These are phyloP conservation scores for Solanum chacoense DNA, from an alignment of 305 asterid species.

Conservation along the genomic window DNA sequence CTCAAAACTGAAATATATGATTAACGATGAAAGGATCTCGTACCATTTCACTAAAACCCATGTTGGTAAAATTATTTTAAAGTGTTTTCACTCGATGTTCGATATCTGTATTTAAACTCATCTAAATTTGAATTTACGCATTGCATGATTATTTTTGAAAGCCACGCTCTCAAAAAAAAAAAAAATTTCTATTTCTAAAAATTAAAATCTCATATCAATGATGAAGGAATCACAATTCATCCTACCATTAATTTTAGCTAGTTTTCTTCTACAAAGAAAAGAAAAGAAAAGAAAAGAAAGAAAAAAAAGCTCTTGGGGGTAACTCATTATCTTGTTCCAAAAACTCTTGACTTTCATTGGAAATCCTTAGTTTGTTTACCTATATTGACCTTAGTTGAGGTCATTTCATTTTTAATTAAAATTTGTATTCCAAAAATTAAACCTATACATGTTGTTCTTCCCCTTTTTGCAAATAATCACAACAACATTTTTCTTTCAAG, in stretches of 20 bases:
- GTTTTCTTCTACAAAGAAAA: background rate
- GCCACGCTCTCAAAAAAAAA: background rate
- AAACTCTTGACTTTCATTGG: background rate
- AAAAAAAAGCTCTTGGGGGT: background rate
- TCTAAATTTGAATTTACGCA: background rate
- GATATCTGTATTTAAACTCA: background rate
- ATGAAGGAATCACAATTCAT: background rate
- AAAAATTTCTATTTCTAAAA: background rate
- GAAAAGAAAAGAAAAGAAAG: background rate
- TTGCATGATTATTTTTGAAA: background rate
- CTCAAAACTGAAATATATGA: background rate
- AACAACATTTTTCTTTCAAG: background rate
- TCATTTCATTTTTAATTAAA: background rate
- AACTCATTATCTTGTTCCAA: background rate
- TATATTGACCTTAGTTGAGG: background rate
- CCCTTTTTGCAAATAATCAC: background rate
- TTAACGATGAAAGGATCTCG: background rate
- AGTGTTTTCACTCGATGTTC: background rate
- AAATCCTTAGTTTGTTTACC: background rate
- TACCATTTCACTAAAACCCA: background rate
- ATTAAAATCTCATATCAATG: background rate
- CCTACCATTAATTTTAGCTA: background rate
- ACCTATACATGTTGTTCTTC: background rate
- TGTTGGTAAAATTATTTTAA: background rate
- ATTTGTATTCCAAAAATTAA: background rate